phyloP scores from a whole-genome alignment of 1,284 basidiomycete species.

The Trichosporon sp. region DNA sequence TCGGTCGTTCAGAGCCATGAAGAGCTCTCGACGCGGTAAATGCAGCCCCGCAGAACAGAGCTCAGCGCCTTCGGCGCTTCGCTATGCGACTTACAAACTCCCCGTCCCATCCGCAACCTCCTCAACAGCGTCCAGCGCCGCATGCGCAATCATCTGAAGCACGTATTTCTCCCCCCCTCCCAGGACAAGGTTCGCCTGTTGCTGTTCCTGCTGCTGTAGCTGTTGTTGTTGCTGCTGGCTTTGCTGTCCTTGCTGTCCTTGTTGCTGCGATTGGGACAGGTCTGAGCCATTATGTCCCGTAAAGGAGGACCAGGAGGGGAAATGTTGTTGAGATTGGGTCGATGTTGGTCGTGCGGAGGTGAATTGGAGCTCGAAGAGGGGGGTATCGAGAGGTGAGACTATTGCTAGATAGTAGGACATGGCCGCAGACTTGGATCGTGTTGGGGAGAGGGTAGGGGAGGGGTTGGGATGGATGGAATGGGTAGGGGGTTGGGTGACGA shows the following conservation, averaged over 20 bases:
- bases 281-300: conserved; percentile 31
- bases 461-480: neutral
- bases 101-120: conserved; percentile 80
- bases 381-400: conserved; percentile 46
- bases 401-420: conserved; percentile 51
- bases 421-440: neutral
- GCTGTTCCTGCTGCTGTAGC: conserved; percentile 7
- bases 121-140: conserved; percentile 83
- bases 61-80: no score
- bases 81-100: conserved; percentile 68
- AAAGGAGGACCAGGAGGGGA: conserved; percentile 47
- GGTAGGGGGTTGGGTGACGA: neutral
- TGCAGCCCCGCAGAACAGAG: no score
- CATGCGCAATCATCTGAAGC: conserved; percentile 94
- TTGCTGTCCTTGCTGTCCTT: no score
- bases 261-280: conserved; percentile 1
- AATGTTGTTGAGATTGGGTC: conserved; percentile 16
- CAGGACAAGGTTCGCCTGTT: neutral
- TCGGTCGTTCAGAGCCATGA: no score
- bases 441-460: neutral
- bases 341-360: conserved; percentile 20
- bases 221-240: no score
- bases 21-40: no score
- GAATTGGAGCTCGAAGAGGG: conserved; percentile 46
- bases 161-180: conserved; percentile 68